phyloP scores from a whole-genome alignment of 306 rosid species.

The Medicago lupulina region DNA sequence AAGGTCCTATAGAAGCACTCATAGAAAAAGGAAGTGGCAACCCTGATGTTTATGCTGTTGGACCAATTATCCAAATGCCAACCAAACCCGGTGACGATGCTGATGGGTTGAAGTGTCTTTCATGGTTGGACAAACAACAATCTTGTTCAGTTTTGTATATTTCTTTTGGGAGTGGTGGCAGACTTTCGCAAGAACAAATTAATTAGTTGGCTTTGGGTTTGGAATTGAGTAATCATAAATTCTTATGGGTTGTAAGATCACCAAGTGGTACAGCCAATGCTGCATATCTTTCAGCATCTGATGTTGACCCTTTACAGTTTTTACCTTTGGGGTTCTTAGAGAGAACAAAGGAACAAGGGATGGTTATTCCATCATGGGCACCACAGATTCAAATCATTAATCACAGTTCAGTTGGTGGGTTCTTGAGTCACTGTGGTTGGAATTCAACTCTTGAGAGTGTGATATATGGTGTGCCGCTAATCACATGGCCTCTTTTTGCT shows the following conservation, averaged over 20 bases:
- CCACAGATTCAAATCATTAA: neutral
- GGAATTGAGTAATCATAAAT: neutral
- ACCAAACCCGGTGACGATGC: no score
- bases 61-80: neutral
- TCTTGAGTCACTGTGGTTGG: neutral
- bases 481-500: neutral
- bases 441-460: neutral
- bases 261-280: neutral
- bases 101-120: neutral
- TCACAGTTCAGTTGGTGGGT: neutral
- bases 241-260: no score
- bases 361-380: neutral
- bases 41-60: neutral
- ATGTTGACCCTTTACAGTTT: neutral
- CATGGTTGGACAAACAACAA: conserved; percentile 40
- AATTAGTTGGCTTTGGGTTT: neutral
- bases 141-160: neutral
- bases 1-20: conserved; percentile 17
- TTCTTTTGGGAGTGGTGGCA: neutral
- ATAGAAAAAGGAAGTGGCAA: neutral
- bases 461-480: neutral
- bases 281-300: neutral
- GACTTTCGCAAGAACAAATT: neutral
- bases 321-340: neutral
- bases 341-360: neutral